These are phyloP conservation scores for Aspergillaceae sp. DNA, from an alignment of 2,329 filamentous ascomycete species.

Conservation along the genomic window DNA sequence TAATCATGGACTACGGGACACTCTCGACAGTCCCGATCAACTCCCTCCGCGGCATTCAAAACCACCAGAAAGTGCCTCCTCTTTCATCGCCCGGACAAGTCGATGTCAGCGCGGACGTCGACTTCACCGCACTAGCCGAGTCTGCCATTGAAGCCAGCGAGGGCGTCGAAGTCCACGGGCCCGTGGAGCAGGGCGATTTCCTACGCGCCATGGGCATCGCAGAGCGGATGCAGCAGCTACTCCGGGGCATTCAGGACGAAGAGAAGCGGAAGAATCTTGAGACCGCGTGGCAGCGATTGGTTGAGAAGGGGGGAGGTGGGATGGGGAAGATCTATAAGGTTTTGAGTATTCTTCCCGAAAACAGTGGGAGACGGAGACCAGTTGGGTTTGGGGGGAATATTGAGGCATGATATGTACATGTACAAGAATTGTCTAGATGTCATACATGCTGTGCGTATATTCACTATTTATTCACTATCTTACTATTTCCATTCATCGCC, in stretches of 20 bases:
- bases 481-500: not conserved
- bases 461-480: too few species aligned
- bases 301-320: conserved; percentile 71
- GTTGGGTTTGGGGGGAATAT: conserved; percentile 80
- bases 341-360: conserved; percentile 80
- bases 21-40: conserved; percentile 70
- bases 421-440: not conserved
- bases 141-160: conserved; percentile 65
- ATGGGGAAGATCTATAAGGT: conserved; percentile 97
- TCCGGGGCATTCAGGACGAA: conserved; percentile 42
- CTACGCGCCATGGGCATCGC: conserved; percentile 72
- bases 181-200: conserved; percentile 76
- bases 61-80: conserved; percentile 67
- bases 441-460: not conserved
- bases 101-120: conserved; percentile 86
- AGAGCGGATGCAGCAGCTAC: conserved; percentile 63
- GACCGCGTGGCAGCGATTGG: conserved; percentile 67
- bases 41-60: conserved; percentile 78
- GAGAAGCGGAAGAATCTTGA: conserved; percentile 56
- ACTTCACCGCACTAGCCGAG: conserved; percentile 81
- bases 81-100: conserved; percentile 72
- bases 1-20: conserved; percentile 95
- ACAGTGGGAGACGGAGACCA: conserved; percentile 61
- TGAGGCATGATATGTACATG: conserved; percentile 5
- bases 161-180: conserved; percentile 84